Evolutionary conservation across 495 filamentous ascomycete genomes (phyloP), one percentile per base, ranked within the genome.

Genomic region (Aspergillus kassunensis): DNA sequence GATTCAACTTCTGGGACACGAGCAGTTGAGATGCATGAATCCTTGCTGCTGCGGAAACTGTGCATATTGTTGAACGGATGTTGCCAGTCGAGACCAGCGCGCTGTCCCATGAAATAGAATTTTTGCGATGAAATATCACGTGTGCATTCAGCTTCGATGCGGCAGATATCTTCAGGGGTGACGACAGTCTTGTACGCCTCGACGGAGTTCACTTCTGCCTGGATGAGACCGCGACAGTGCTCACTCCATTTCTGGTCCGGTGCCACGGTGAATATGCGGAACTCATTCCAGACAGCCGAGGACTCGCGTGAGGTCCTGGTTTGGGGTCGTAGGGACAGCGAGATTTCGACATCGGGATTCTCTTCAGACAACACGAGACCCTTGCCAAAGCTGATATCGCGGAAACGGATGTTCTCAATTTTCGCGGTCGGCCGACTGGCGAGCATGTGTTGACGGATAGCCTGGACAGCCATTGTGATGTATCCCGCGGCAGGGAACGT

Each of bases 401-500:
- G 49, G 31, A 52, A 45, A 10, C 40, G 49, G 10, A 52, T 34
- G 16, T 44, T 25, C 6, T 52, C 24, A 13, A 52, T 52, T 25
- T 25, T 44, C 2, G 41, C 41, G 0, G 40, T 36, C 16, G 40
- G 49, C 4, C 29, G 35, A 2, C 21, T 37, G 3, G 49, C 23
- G 20, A 33, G 20, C 31, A 52, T 43, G 13, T 52, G 49, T n/a
- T 52, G 49, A 27, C 49, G 49, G 9, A 36, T 20, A 15, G 80
- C 77, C 51, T 87, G 83, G 0, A 86, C 20, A 0, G 79, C 83
- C 74, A 80, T 80, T 3, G 72, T 61, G 29, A 81, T 52, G 53
- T 78, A 86, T 0, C 74, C 80, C 1, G 81, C 75, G 53, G 74
- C 78, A 11, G 85, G 85, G 55, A 81, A 85, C 2, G 87, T 64